Evolutionary conservation across 2,329 filamentous ascomycete species (phyloP).

Genomic region (Exophiala alcalophila): DNA sequence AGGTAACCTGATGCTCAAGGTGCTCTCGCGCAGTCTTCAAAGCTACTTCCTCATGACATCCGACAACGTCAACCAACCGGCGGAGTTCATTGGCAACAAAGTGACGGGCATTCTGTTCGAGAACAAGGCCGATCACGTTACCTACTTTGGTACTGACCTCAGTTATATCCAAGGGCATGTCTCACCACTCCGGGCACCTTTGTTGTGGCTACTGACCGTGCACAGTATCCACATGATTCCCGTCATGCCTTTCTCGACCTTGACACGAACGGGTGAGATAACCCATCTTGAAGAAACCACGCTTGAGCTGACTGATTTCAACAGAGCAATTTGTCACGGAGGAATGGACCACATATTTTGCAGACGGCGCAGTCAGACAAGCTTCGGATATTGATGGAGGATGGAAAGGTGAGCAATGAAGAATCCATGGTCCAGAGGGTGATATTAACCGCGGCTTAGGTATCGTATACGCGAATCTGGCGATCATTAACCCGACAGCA

Average conservation of each 20-base stretch:
- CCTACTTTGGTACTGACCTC: constrained; percentile 74
- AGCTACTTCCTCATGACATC: constrained; percentile 78
- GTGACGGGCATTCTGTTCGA: constrained; percentile 72
- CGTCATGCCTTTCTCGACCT: constrained; percentile 64
- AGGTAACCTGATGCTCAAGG: constrained; percentile 77
- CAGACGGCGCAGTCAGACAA: constrained; percentile 60
- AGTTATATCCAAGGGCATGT: constrained; percentile 65
- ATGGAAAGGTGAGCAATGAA: constrained; percentile 63
- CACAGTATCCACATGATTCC: constrained; percentile 81
- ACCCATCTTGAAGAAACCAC: neutral
- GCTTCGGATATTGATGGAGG: constrained; percentile 61
- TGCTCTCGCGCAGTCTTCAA: constrained; percentile 70
- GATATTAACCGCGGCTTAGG: constrained; percentile 36
- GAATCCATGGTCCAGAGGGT: neutral
- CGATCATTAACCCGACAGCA: constrained; percentile 66
- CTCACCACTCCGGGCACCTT: constrained; percentile 8
- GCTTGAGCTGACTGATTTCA: constrained; percentile 17
- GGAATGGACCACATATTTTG: constrained; percentile 81
- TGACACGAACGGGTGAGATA: constrained; percentile 54
- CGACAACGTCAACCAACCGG: constrained; percentile 68
- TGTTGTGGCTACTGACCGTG: constrained; percentile 21
- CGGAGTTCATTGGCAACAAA: constrained; percentile 77
- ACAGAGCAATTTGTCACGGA: constrained; percentile 65
- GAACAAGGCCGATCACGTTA: constrained; percentile 91
- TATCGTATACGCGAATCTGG: constrained; percentile 77